A percentile compares a stretch with the other conserved stretches of the same genome.
Evolutionary conservation across 2,329 filamentous ascomycete genomes (phyloP).

Genomic region (Phoma herbarum): DNA sequence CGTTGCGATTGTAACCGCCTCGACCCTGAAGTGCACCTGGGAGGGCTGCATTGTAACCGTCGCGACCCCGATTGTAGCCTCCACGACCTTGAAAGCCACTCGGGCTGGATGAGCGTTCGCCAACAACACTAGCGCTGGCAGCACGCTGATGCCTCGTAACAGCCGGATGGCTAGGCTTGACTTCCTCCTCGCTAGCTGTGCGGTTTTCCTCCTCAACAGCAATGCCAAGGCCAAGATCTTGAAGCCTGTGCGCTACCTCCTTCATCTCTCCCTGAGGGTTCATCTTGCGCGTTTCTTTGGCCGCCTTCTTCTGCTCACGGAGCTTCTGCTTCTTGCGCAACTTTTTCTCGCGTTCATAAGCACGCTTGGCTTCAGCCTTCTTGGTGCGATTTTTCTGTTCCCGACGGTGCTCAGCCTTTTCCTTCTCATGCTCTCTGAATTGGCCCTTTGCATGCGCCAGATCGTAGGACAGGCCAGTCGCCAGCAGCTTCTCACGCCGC

Average conservation of each 20-base stretch:
- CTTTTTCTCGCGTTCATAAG: slow-evolving; percentile 46
- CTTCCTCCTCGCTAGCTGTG: slow-evolving; percentile 40
- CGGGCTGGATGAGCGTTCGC: slow-evolving; percentile 45
- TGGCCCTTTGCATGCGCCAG: slow-evolving; percentile 73
- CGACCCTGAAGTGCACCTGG: slow-evolving; percentile 43
- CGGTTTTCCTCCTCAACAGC: slow-evolving; percentile 45
- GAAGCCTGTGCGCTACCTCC: slow-evolving; percentile 40
- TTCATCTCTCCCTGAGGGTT: slow-evolving; percentile 34
- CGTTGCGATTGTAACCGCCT: slow-evolving; percentile 40
- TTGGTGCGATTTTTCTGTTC: slow-evolving; percentile 49
- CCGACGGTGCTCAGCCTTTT: slow-evolving; percentile 52
- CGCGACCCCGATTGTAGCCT: slow-evolving; percentile 47
- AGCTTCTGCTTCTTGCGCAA: slow-evolving; percentile 51
- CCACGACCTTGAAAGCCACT: slow-evolving; percentile 43
- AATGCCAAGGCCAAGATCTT: slow-evolving; percentile 47
- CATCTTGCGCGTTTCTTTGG: slow-evolving; percentile 40
- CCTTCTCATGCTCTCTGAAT: slow-evolving; percentile 61
- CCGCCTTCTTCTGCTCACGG: slow-evolving; percentile 50
- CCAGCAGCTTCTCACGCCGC: slow-evolving; percentile 75
- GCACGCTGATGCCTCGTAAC: slow-evolving; percentile 43
- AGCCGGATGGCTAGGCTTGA: slow-evolving; percentile 39
- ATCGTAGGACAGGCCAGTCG: slow-evolving; percentile 75
- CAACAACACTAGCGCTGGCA: slow-evolving; percentile 39
- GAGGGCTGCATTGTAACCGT: slow-evolving; percentile 47
- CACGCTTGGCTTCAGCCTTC: slow-evolving; percentile 50